Evolutionary conservation across 768 basidiomycete genomes (phyloP).

Genomic region (Trametes punicea): DNA sequence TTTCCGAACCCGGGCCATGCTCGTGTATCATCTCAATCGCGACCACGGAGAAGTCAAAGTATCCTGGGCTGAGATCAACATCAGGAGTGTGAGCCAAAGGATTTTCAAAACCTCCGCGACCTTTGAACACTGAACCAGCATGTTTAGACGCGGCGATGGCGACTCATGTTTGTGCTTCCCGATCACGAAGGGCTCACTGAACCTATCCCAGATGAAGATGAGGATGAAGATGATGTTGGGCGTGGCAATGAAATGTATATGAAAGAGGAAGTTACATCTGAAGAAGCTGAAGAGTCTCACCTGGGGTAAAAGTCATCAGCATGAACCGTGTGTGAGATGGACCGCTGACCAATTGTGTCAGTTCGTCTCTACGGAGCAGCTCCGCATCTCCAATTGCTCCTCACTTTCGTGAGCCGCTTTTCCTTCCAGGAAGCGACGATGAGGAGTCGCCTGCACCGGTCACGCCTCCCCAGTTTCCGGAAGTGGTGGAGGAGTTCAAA

Average conservation of each 20-base stretch:
- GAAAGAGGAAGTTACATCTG: too few species aligned
- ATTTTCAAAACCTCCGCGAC: not conserved
- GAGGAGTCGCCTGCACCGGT: conserved; percentile 1
- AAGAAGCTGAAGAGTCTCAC: too few species aligned
- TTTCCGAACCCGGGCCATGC: conserved; percentile 41
- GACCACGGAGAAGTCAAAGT: conserved; percentile 44
- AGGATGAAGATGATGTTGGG: not conserved
- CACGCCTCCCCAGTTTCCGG: not conserved
- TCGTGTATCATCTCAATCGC: conserved; percentile 46
- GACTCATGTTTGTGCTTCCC: conserved; percentile 5
- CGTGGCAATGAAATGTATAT: not conserved
- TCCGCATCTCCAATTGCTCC: not conserved
- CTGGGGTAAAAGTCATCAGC: too few species aligned
- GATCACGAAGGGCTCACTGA: not conserved
- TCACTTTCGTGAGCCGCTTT: not conserved
- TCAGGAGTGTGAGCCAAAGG: not conserved
- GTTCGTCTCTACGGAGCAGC: too few species aligned
- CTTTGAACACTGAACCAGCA: not conserved
- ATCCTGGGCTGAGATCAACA: conserved; percentile 35
- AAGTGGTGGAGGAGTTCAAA: not conserved
- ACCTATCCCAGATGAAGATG: not conserved
- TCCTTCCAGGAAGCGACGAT: not conserved
- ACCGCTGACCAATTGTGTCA: too few species aligned
- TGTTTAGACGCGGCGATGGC: not conserved
- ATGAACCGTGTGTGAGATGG: too few species aligned